Base-by-base conservation (phyloP, 164 flowering plant species). In the Stephania japonica region DNA sequence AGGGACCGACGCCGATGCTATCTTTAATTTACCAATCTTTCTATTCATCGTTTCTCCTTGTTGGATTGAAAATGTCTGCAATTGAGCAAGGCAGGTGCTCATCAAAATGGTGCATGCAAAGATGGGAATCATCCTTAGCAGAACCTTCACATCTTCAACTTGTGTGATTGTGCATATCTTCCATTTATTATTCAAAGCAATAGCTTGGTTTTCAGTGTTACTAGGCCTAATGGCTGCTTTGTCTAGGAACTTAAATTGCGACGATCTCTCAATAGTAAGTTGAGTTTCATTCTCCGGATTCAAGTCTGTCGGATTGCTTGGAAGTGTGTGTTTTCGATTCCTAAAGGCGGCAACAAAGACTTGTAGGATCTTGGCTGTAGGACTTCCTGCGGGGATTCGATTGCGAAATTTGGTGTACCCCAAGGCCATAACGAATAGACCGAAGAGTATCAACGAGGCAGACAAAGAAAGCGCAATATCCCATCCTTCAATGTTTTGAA, bases 11-110 rank as follows among this genome's bases (percentile, higher is more conserved):
- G 88, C 90, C 0, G 90, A 85, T 16, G 88, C 87, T 73, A 87
- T 80, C 13, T 74, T 75, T 77, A 87, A 84, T 75, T 70, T 73
- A 24, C 75, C 69, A 42, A 87, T 72, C 2, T 67, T 65, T 25
- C 84, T 82, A 79, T 87, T 65, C 90, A 85, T 85, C 32, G 83
- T 47, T 23, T 80, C 79, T 14, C 85, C 90, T 82, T 87, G 90
- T 74, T 85, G 87, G 77, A 87, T 85, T 18, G 90, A 85, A 72
- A 87, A 87, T 10, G 88, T 87, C 64, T 87, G 90, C 26, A 87
- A 85, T 23, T 87, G 90, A 71, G 90, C 90, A 42, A 85, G 61
- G 26, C 86, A 84, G 21, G 90, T 85, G 80, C 85, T 87, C 87
- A 87, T 85, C 47, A 87, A 65, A 4, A 87, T 87, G 73, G 90